These are phyloP conservation scores for Eucalyptus sp. DNA, from an alignment of 345 rosid species.

Conservation along the genomic window DNA sequence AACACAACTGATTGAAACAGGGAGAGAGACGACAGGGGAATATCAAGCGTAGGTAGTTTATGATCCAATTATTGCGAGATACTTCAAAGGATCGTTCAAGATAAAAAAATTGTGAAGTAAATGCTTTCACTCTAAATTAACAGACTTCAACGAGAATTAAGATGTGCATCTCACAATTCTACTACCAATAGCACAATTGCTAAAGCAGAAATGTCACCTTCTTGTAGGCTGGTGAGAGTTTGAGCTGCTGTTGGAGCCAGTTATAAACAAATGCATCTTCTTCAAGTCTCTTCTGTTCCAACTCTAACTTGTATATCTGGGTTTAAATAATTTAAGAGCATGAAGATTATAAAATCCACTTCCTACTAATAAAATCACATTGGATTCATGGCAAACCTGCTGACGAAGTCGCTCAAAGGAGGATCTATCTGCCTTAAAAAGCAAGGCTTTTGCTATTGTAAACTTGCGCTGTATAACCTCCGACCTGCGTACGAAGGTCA, in stretches of 20 bases:
- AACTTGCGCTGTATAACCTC: constrained; percentile 75
- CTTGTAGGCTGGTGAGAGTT: constrained; percentile 83
- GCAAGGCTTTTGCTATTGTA: constrained; percentile 68
- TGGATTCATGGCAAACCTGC: constrained; percentile 35
- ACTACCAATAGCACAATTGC: background rate
- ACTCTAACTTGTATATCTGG: constrained; percentile 73
- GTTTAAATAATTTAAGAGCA: background rate
- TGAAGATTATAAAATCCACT: background rate
- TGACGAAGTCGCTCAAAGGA: constrained; percentile 73
- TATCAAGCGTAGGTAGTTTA: background rate
- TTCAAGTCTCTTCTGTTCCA: constrained; percentile 78
- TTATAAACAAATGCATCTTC: constrained; percentile 85
- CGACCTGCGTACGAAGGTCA: constrained; percentile 18
- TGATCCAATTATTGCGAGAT: background rate
- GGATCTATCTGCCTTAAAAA: constrained; percentile 78
- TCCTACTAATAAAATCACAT: background rate
- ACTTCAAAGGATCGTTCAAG: background rate
- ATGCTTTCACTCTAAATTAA: background rate
- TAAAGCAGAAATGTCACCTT: constrained; percentile 28
- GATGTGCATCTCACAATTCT: background rate
- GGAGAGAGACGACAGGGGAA: background rate
- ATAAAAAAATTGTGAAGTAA: background rate
- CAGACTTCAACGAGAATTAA: background rate
- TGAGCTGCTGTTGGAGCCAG: constrained; percentile 90
- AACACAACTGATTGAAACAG: background rate